Conservation (phyloP, 1,284 basidiomycete species). For the Tylopilus microsporus region DNA sequence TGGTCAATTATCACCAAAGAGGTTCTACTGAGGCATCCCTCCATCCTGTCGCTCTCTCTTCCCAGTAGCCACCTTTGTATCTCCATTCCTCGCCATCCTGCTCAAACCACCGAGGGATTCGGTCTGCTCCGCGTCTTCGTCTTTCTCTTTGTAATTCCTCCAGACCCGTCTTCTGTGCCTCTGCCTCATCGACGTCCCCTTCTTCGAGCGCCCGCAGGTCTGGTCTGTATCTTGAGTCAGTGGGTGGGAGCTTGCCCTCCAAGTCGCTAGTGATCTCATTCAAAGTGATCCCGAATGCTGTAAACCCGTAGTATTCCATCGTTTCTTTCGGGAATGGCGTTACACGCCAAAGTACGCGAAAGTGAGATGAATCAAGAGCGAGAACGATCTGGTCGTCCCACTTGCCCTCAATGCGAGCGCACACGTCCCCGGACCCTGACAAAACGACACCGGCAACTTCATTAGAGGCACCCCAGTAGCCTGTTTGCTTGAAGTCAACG, state of each 20-base stretch:
- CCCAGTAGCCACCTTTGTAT: slow-evolving; percentile 81
- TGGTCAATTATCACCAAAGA: slow-evolving; percentile 52
- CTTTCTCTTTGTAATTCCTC: slow-evolving; percentile 74
- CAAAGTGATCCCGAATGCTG: slow-evolving; percentile 71
- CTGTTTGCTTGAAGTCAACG: slow-evolving; percentile 79
- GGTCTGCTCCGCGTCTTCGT: slow-evolving; percentile 52
- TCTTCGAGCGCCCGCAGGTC: slow-evolving; percentile 86
- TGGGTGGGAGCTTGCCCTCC: slow-evolving; percentile 65
- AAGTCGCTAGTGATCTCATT: slow-evolving; percentile 78
- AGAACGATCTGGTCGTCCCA: slow-evolving; percentile 77
- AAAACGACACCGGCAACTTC: slow-evolving; percentile 62
- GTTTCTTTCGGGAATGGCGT: slow-evolving; percentile 70
- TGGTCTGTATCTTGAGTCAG: slow-evolving; percentile 81
- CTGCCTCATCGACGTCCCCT: slow-evolving; percentile 73
- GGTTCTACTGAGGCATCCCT: slow-evolving; percentile 43
- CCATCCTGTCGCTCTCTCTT: slow-evolving; percentile 63
- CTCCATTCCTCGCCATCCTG: slow-evolving; percentile 68
- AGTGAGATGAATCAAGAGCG: slow-evolving; percentile 60
- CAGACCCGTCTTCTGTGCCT: slow-evolving; percentile 68
- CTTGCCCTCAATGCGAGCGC: slow-evolving; percentile 69
- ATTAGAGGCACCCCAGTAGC: slow-evolving; percentile 78
- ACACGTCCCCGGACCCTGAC: slow-evolving; percentile 48
- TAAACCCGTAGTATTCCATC: slow-evolving; percentile 78
- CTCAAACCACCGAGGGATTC: slow-evolving; percentile 68
- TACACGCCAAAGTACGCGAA: slow-evolving; percentile 73